Percentiles rank a stretch among this genome's conserved stretches.
phyloP scores from a whole-genome alignment of 2,329 filamentous ascomycete species.

The Verticillium nonalfalfae region DNA sequence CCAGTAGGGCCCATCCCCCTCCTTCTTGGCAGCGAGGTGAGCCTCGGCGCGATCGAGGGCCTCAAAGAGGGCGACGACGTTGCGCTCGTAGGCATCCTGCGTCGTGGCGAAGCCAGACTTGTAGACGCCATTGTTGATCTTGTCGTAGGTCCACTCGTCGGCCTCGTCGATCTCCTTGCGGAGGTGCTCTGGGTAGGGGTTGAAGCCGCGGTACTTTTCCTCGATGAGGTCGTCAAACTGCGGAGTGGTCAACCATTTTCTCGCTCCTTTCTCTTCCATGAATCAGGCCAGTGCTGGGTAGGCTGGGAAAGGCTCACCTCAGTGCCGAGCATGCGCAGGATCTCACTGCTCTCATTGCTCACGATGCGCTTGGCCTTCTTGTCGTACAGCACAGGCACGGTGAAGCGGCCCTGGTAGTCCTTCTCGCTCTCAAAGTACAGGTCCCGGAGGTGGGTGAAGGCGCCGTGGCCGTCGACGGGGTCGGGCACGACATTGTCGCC shows the following conservation, averaged over 20 bases:
- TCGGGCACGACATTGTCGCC: conserved; percentile 60
- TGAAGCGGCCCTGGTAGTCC: conserved; percentile 73
- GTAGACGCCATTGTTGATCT: conserved; percentile 67
- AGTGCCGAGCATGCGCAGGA: conserved; percentile 81
- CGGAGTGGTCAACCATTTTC: background rate
- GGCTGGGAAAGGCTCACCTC: conserved; percentile 26
- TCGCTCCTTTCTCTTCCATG: background rate
- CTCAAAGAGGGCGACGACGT: conserved; percentile 64
- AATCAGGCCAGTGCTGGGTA: too few relatives aligned
- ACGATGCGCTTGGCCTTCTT: conserved; percentile 71
- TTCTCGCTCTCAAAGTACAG: conserved; percentile 73
- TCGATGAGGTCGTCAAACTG: conserved; percentile 69
- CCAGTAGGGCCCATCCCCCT: conserved; percentile 56
- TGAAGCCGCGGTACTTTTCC: too few relatives aligned
- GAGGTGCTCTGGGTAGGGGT: conserved; percentile 56
- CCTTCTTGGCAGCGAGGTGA: conserved; percentile 46
- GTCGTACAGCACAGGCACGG: conserved; percentile 82
- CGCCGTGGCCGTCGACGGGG: conserved; percentile 64
- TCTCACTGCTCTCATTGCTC: conserved; percentile 88
- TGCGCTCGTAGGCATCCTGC: conserved; percentile 74
- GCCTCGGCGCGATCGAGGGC: conserved; percentile 71
- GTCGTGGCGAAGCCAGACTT: conserved; percentile 80
- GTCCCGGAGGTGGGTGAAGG: conserved; percentile 63
- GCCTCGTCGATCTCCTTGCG: conserved; percentile 64
- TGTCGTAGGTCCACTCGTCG: conserved; percentile 75